Conservation (phyloP, 2,329 filamentous ascomycete genomes). For the Chrysoporthe austroafricana region DNA sequence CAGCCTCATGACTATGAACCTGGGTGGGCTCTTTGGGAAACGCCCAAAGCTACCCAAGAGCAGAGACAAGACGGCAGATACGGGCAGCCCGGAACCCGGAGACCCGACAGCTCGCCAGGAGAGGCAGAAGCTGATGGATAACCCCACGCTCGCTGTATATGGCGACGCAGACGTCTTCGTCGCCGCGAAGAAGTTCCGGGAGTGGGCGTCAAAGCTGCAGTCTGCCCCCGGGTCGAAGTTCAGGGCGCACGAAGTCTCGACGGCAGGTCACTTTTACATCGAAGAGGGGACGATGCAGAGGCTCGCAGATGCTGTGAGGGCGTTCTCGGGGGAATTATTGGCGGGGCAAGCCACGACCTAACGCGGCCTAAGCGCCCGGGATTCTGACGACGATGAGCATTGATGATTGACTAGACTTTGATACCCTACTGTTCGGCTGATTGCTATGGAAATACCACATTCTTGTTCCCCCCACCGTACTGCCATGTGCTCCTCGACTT, state of each 20-base stretch:
- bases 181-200: constrained; percentile 63
- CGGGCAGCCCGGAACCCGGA: constrained; percentile 3
- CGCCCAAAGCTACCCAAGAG: constrained; percentile 22
- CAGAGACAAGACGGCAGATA: constrained; percentile 16
- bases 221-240: constrained; percentile 46
- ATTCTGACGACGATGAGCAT: constrained; percentile 1
- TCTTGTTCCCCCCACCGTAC: not conserved
- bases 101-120: constrained; percentile 5
- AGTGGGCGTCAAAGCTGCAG: constrained; percentile 63
- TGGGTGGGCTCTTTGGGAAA: constrained; percentile 41
- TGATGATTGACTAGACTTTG: constrained; percentile 3
- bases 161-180: constrained; percentile 79
- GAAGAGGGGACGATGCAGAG: constrained; percentile 46
- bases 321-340: constrained; percentile 36
- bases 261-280: constrained; percentile 59
- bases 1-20: constrained; percentile 64
- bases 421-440: not conserved
- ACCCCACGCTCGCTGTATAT: constrained; percentile 71
- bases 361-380: not conserved
- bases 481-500: too few species aligned
- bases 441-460: not conserved
- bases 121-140: constrained; percentile 58
- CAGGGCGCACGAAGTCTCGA: constrained; percentile 47
- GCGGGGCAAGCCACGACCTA: not conserved
- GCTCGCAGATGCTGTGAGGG: constrained; percentile 38